phyloP scores from a whole-genome alignment of 805 yeast genomes.

The Sugiyamaella marilandica region DNA sequence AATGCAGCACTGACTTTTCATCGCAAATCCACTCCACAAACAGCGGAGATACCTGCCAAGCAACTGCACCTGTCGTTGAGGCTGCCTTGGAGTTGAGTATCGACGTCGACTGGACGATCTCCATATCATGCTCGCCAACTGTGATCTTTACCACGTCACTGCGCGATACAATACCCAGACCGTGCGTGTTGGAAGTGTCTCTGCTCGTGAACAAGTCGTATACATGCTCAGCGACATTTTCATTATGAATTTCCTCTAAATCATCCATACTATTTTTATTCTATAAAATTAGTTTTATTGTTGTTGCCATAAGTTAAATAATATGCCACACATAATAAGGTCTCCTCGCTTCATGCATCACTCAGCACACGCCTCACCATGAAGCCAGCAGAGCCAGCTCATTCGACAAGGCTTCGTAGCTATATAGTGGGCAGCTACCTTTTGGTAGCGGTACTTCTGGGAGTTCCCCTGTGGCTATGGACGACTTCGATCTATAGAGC shows the following conservation, averaged over 20 bases:
- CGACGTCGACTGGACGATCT: slow-evolving; percentile 17
- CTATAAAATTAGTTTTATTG: neutral
- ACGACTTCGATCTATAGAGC: slow-evolving; percentile 66
- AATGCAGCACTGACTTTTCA: neutral
- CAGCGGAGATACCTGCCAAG: slow-evolving; percentile 51
- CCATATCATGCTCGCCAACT: slow-evolving; percentile 21
- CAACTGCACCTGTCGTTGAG: slow-evolving; percentile 56
- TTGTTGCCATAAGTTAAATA: neutral
- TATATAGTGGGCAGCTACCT: slow-evolving; percentile 4
- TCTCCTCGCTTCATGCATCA: neutral
- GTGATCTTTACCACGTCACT: slow-evolving; percentile 18
- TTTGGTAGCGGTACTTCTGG: slow-evolving; percentile 32
- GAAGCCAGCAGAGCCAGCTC: neutral
- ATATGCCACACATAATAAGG: neutral
- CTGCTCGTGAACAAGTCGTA: slow-evolving; percentile 26
- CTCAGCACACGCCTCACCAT: neutral
- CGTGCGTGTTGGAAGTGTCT: slow-evolving; percentile 14
- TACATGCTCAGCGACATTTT: slow-evolving; percentile 27
- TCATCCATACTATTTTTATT: slow-evolving; percentile 2
- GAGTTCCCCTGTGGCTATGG: slow-evolving; percentile 53
- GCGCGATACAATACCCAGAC: slow-evolving; percentile 28
- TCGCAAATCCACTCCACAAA: slow-evolving; percentile 52
- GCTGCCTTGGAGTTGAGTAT: slow-evolving; percentile 17
- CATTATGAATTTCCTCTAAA: slow-evolving; percentile 14
- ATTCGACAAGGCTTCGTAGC: neutral